Evolutionary conservation across 2,329 filamentous ascomycete genomes (phyloP), one percentile per base, ranked within the genome.

Genomic region (Calonectria pteridis): DNA sequence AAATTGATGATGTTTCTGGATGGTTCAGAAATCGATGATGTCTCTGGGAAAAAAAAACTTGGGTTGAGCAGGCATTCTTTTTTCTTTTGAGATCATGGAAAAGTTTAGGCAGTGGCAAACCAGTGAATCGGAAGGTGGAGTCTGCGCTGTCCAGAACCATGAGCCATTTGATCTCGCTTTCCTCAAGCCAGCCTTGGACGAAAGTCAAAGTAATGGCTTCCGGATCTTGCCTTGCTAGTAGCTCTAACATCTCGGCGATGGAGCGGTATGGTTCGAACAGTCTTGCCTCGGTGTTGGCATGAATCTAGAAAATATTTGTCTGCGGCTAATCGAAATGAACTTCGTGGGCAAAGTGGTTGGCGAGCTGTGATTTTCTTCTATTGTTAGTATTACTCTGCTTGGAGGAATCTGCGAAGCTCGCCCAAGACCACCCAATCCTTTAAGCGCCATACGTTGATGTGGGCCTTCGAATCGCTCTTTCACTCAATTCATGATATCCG

Each of bases 261-360:
- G 83, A 80, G 55, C 78, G 78, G 72, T 81, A 84, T 53, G 81
- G 78, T 65, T 85, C 78, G 74, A 85, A 78, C 50, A 85, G 84
- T 18, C 84, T 80, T 26, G 78, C 74, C 0, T 74, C 76, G 29
- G 81, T 84, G 68, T 81, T 83, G 11, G 83, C 82, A 72, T 86
- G 77, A 7, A 86, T 76, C 84, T 82, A 87, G 69, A 85, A 85
- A 37, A 86, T 76, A 77, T 77, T 83, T 20, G 77, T 82, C n/a
- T 78, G 37, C 0, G 80, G 78, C 28, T 74, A 81, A 29, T 66
- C 67, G 0, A 81, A 73, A 71, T 75, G 76, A n/a, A 78, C 72
- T 59, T 73, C 76, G 70, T 86, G 81, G 0, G 80, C 79, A 63
- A 85, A 85, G 77, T 85, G 77, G 63, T 86, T 85, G 13, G 82